phyloP scores from a whole-genome alignment of 257 asterid genomes.

The Echites panduratus region DNA sequence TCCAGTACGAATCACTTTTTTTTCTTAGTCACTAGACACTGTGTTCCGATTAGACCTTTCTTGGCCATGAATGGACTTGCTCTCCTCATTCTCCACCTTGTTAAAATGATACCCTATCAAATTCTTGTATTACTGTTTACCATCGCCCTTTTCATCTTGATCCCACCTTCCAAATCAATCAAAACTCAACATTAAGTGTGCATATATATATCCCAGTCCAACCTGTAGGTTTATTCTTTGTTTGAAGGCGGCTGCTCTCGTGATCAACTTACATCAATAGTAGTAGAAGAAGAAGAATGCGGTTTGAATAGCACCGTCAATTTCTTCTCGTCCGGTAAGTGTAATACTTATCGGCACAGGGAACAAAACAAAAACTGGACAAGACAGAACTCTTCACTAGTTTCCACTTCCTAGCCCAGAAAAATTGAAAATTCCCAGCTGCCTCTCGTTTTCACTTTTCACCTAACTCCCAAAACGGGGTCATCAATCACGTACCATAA shows the following conservation, averaged over 20 bases:
- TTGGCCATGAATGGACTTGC: neutral
- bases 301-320: neutral
- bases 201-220: no score
- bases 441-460: neutral
- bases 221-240: no score
- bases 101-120: neutral
- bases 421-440: neutral
- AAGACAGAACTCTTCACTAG: neutral
- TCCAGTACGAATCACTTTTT: slow-evolving; percentile 6
- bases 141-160: no score
- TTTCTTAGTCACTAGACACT: neutral
- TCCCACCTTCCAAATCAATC: no score
- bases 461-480: neutral
- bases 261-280: neutral
- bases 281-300: neutral
- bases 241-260: neutral
- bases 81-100: neutral
- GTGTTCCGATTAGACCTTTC: neutral
- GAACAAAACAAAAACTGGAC: neutral
- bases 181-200: no score
- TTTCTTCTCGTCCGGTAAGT: neutral
- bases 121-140: no score
- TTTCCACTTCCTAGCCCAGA: no score
- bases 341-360: neutral
- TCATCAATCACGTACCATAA: no score